phyloP scores from a whole-genome alignment of 2,329 filamentous ascomycete genomes.

The Trichoderma gracile region DNA sequence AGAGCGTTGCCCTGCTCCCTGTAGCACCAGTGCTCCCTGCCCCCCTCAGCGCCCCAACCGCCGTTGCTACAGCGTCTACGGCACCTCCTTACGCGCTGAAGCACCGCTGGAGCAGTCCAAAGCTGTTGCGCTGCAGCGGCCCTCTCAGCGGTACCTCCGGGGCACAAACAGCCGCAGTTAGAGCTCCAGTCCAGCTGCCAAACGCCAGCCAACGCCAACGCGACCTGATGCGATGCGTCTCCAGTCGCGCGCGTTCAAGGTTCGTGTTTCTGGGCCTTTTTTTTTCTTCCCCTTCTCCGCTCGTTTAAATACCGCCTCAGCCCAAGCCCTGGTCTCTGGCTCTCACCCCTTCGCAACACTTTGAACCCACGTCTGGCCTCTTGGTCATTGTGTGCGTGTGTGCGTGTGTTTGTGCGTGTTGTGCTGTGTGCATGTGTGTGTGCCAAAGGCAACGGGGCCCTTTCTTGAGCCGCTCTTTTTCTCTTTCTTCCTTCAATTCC shows the following conservation, averaged over 20 bases:
- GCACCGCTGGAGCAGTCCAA: not conserved
- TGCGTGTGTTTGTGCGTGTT: too few relatives aligned
- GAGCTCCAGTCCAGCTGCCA: too few relatives aligned
- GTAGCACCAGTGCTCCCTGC: too few relatives aligned
- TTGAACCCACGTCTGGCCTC: constrained; percentile 14
- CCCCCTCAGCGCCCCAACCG: not conserved
- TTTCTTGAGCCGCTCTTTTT: constrained; percentile 18
- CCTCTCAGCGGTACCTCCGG: not conserved
- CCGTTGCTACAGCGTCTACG: constrained; percentile 8
- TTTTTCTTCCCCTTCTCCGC: constrained; percentile 7
- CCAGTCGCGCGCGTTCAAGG: constrained; percentile 23
- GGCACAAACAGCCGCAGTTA: not conserved
- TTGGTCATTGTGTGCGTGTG: too few relatives aligned
- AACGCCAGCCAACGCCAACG: constrained; percentile 25
- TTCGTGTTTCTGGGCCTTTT: constrained; percentile 26
- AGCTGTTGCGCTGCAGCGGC: not conserved
- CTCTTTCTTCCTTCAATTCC: not conserved
- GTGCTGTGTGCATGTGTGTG: not conserved
- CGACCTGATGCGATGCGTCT: constrained; percentile 29
- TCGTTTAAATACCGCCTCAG: constrained; percentile 30
- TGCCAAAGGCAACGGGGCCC: too few relatives aligned
- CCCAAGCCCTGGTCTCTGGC: constrained; percentile 14
- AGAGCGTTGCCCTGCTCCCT: not conserved
- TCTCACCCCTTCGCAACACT: constrained; percentile 23
- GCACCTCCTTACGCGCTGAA: not conserved